Base-by-base conservation (phyloP, 2,329 filamentous ascomycete genomes). In the Aspergillus viridinutans region DNA sequence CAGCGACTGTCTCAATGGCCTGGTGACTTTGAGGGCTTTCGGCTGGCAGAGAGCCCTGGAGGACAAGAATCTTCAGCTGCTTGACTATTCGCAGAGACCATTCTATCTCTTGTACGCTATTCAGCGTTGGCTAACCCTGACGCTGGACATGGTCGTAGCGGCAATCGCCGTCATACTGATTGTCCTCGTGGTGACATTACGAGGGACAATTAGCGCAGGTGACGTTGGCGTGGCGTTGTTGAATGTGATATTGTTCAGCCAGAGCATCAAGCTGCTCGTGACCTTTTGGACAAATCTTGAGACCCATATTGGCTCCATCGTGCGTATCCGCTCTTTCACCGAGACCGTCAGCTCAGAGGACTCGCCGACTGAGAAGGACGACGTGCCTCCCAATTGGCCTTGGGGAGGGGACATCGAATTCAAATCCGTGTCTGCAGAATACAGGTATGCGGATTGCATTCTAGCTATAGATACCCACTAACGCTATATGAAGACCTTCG, bases 21-120 rank as follows among this genome's bases (percentile, higher is more conserved):
- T 85, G 0, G 73, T 76, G 0, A 86, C 83, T 0, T 75, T 86
- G 26, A 77, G 83, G 9, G 81, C 83, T 1, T 85, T 84, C 58
- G 78, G 80, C 1, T 85, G 82, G 83, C 72, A 78, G n/a, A 60
- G 69, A 0, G 65, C 69, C 5, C 74, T 78, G 54, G 70, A 78
- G 17, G 62, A 76, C 28, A 75, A 75, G 58, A 83, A 82, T 55
- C 68, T 79, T 17, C 59, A 63, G 3, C 73, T 83, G 0, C 70
- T 86, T 1, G 81, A 86, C 57, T 69, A 69, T 5, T 83, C 83
- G 0, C 84, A 86, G 61, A 70, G 74, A 23, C 83, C 84, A 0
- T 83, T 80, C 51, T 87, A 87, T 61, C 74, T 85, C 0, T 73
- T 86, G 5, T 81, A 77, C 55, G 78, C 79, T 42, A 77, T 85